Base-by-base conservation (phyloP, 2,329 filamentous ascomycete genomes). In the Camptophora hylomeconis region DNA sequence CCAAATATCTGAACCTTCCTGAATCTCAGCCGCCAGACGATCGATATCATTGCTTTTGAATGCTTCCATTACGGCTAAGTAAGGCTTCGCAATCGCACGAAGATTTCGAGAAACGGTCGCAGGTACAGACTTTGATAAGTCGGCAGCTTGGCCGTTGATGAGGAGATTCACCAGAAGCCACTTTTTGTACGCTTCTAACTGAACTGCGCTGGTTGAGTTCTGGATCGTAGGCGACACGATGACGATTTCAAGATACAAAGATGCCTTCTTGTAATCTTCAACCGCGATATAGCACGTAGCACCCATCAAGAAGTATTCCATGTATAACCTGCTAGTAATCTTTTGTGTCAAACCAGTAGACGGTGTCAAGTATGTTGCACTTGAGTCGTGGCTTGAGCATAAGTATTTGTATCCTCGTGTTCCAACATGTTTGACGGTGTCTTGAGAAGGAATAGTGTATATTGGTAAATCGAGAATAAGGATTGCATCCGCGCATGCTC, bases 111-210 rank as follows among this genome's bases (percentile, higher is more conserved):
- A 58, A 1, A 72, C 65, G 12, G 56, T 52, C 2, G 52, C 35
- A 27, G 66, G 63, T 5, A 69, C 67, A 25, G 69, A 67, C 20
- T 64, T 59, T 1, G 80, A 79, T 7, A 72, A 48, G 1, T 53
- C 42, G 2, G 60, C 57, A 4, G 61, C 60, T 44, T 63, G 69
- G 40, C 84, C 86, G 30, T 74, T 60, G 5, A 70, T 63, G 11
- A 98, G 59, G 31, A 94, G 63, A 30, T 74, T 72, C 7, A 84
- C 67, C 10, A 98, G 58, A 6, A 92, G 50, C 80, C 83, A 94
- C 54, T 87, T 92, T 57, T 87, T 92, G 61, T 92, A 87, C 5
- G 82, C 81, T 41, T 93, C 83, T 3, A 80, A 63, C 78, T 89
- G 89, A 28, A 92, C 65, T 49, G 74, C 76, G 52, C 77, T 87